Conservation (phyloP, 2,329 filamentous ascomycete species). For the Colletotrichum kahawae region DNA sequence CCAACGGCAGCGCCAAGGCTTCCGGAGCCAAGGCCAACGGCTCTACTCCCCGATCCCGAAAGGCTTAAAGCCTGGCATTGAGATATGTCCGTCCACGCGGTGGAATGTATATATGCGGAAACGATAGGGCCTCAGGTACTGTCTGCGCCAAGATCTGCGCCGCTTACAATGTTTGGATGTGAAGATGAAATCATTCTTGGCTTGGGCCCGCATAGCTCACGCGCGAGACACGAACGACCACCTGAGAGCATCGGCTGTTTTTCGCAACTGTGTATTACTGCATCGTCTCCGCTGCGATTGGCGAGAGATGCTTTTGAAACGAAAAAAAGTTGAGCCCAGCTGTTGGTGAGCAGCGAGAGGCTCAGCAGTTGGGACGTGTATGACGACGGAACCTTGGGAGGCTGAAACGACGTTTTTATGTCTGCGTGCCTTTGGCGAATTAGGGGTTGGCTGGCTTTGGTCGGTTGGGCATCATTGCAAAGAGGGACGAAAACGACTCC, state of each 20-base stretch:
- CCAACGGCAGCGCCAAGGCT: constrained; percentile 57
- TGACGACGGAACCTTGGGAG: constrained; percentile 21
- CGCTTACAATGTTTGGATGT: constrained; percentile 12
- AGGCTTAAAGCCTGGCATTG: constrained; percentile 56
- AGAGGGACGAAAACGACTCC: constrained; percentile 14
- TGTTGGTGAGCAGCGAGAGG: background rate
- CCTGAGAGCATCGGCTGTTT: constrained; percentile 2
- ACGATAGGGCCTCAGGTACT: background rate
- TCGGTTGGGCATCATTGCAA: constrained; percentile 20
- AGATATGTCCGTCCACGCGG: background rate
- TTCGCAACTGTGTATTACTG: constrained; percentile 21
- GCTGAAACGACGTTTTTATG: constrained; percentile 22
- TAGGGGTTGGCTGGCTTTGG: constrained; percentile 16
- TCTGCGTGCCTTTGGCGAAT: constrained; percentile 22
- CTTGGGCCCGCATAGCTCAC: background rate
- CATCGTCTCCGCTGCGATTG: background rate
- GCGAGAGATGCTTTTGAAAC: constrained; percentile 14
- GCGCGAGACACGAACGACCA: background rate
- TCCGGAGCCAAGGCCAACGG: constrained; percentile 64
- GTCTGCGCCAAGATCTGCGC: constrained; percentile 1
- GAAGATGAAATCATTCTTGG: constrained; percentile 4
- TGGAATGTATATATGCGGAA: constrained; percentile 21
- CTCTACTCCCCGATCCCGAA: constrained; percentile 69
- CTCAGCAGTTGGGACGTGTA: constrained; percentile 20
- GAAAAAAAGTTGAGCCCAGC: constrained; percentile 10